Percentiles rank a stretch among this genome's conserved stretches.
Conservation (phyloP, 2,329 filamentous ascomycete species). For the Colletotrichum gigasporum region DNA sequence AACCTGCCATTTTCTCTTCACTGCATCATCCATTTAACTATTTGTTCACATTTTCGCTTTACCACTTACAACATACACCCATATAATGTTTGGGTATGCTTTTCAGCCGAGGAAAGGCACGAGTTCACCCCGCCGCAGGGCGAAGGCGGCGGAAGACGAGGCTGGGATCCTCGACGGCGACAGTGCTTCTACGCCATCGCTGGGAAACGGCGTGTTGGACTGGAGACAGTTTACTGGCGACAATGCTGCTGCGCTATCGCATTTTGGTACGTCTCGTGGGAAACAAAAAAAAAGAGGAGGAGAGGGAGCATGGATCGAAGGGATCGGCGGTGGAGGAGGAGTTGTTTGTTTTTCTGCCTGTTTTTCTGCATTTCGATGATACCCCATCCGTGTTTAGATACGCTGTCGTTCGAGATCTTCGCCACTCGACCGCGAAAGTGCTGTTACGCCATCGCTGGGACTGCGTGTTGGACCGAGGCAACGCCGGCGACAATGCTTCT, state of each 20-base stretch:
- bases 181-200: constrained; percentile 59
- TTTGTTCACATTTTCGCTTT: constrained; percentile 25
- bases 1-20: constrained; percentile 45
- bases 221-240: constrained; percentile 50
- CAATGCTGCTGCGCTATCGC: constrained; percentile 66
- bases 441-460: constrained; percentile 66
- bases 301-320: neutral
- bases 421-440: constrained; percentile 63
- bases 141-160: constrained; percentile 30
- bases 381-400: constrained; percentile 56
- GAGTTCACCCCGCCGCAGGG: constrained; percentile 8
- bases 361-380: constrained; percentile 45
- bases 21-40: neutral
- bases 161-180: constrained; percentile 42
- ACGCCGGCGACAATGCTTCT: constrained; percentile 60
- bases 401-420: constrained; percentile 52
- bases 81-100: constrained; percentile 39
- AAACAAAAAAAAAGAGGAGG: constrained; percentile 2
- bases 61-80: constrained; percentile 19
- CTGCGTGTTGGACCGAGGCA: constrained; percentile 60
- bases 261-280: constrained; percentile 30
- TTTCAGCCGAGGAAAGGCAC: constrained; percentile 38
- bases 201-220: constrained; percentile 57
- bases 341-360: constrained; percentile 35
- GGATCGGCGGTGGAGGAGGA: neutral